Percentiles rank a stretch among this genome's conserved stretches.
Conservation (phyloP, 108 stramenopile genomes). For the Cyclotella baltica region DNA sequence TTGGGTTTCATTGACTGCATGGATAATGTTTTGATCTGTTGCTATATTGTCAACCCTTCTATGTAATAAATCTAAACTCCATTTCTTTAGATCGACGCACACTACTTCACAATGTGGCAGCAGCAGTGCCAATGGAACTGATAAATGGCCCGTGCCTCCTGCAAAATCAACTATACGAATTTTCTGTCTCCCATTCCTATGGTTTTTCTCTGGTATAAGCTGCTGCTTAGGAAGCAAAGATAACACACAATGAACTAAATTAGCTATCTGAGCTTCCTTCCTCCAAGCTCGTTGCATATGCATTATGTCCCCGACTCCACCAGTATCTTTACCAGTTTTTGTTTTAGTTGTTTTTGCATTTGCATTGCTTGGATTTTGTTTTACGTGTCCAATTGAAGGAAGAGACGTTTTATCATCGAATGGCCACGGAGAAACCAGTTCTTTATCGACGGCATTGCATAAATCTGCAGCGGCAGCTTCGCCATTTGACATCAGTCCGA, state of each 20-base stretch:
- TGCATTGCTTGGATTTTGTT: not conserved
- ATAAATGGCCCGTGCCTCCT: slow-evolving; percentile 76
- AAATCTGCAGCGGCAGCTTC: not conserved
- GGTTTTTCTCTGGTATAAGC: not conserved
- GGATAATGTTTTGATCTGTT: slow-evolving; percentile 7
- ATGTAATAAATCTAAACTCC: slow-evolving; percentile 64
- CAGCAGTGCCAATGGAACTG: slow-evolving; percentile 71
- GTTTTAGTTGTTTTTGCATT: slow-evolving; percentile 31
- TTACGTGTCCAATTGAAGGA: slow-evolving; percentile 29
- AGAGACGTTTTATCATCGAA: slow-evolving; percentile 19
- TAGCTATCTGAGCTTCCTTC: slow-evolving; percentile 72
- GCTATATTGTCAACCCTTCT: slow-evolving; percentile 51
- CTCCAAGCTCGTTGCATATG: slow-evolving; percentile 58
- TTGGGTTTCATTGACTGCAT: slow-evolving; percentile 12
- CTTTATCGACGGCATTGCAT: not conserved
- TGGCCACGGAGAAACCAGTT: slow-evolving; percentile 33
- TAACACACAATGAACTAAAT: slow-evolving; percentile 73
- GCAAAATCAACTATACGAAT: slow-evolving; percentile 82
- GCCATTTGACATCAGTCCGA: not conserved
- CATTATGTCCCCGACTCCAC: slow-evolving; percentile 45
- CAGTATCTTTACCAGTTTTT: slow-evolving; percentile 19
- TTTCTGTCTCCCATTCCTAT: slow-evolving; percentile 9
- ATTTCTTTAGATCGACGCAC: slow-evolving; percentile 71
- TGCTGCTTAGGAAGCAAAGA: slow-evolving; percentile 55
- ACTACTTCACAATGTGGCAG: slow-evolving; percentile 67